These are phyloP conservation scores for Cutaneotrichosporon dermatis DNA, from an alignment of 1,284 basidiomycete genomes.

Conservation along the genomic window DNA sequence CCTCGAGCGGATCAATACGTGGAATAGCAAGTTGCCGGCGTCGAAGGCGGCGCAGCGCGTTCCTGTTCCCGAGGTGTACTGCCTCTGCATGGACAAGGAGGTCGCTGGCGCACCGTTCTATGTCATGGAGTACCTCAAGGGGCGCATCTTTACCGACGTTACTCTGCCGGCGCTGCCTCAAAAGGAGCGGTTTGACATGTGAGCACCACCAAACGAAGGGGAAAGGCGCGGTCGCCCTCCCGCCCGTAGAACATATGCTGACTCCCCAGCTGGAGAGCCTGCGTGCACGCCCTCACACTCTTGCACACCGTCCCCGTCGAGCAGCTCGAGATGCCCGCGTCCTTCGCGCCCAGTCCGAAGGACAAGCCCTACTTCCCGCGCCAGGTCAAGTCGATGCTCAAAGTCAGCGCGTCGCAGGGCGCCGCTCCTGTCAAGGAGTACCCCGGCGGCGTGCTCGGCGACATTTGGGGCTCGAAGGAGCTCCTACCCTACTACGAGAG, in stretches of 20 bases:
- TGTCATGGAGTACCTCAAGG: constrained; percentile 89
- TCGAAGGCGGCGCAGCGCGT: constrained; percentile 50
- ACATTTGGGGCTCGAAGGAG: constrained; percentile 59
- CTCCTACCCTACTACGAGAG: constrained; percentile 61
- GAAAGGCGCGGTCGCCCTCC: too few species aligned
- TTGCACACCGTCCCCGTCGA: constrained; percentile 68
- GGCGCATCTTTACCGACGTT: constrained; percentile 84
- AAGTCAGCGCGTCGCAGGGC: constrained; percentile 73
- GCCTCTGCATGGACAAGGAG: constrained; percentile 69
- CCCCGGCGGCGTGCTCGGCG: constrained; percentile 33
- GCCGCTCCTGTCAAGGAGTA: constrained; percentile 56
- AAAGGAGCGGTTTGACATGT: constrained; percentile 68
- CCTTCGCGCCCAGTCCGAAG: constrained; percentile 65
- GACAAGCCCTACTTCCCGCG: constrained; percentile 74
- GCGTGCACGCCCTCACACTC: constrained; percentile 67
- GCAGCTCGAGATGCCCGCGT: constrained; percentile 61
- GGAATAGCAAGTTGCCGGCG: constrained; percentile 54
- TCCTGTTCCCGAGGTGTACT: constrained; percentile 79
- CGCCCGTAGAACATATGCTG: too few species aligned
- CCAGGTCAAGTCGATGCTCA: constrained; percentile 78
- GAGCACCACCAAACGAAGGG: constrained; percentile 25
- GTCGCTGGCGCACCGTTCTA: constrained; percentile 92
- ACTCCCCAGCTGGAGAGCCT: constrained; percentile 64
- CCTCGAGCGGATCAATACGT: constrained; percentile 67
- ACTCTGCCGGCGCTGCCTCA: constrained; percentile 64